Evolutionary conservation across 495 filamentous ascomycete species (phyloP), one percentile per base, ranked within the genome.

Genomic region (Hypoxylon lienhwacheense): DNA sequence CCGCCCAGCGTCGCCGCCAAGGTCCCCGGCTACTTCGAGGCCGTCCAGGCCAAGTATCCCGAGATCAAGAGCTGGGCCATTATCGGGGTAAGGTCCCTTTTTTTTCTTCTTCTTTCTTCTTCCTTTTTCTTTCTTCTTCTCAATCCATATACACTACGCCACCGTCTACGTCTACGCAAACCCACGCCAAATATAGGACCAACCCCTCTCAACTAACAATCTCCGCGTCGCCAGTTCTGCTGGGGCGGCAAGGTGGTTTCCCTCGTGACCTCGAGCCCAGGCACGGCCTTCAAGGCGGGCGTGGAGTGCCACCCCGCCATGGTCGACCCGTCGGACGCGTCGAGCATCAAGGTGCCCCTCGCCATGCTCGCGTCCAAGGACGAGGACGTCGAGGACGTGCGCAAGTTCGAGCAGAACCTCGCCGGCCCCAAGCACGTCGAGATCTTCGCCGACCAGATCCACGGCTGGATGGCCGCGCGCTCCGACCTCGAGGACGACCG

Each of bases 381-480:
- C 54, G 86, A 84, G 12, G 86, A 84, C 48, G 87, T 96, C 21
- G 77, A 83, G 68, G 86, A 84, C 48, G 87, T 96, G 19, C 77
- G 83, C 68, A 74, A 81, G 57, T 96, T 88, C 65, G 80, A 88
- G 70, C 73, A 77, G 35, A 82, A 81, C 10, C 70, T 95, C 57
- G 79, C 76, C 62, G 79, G 77, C 8, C 74, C 83, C 46, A 85
- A 90, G 60, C 76, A 88, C 62, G 83, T 96, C 14, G 86, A 93
- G 81, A 91, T 79, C 24, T 96, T 89, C 63, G 53, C 69, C 7
- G 84, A 87, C 55, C 89, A 95, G 78, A 81, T 95, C 37, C 90
- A 96, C 71, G 90, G 91, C 21, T 96, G 85, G 82, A 95, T 96
- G 91, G 89, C 87, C 14, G 91, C 91, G 4, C 75, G 88, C 17